Percentiles rank a stretch among this genome's conserved stretches.
Conservation (phyloP, 78 protist genomes). For the Isochrysis galbana region DNA sequence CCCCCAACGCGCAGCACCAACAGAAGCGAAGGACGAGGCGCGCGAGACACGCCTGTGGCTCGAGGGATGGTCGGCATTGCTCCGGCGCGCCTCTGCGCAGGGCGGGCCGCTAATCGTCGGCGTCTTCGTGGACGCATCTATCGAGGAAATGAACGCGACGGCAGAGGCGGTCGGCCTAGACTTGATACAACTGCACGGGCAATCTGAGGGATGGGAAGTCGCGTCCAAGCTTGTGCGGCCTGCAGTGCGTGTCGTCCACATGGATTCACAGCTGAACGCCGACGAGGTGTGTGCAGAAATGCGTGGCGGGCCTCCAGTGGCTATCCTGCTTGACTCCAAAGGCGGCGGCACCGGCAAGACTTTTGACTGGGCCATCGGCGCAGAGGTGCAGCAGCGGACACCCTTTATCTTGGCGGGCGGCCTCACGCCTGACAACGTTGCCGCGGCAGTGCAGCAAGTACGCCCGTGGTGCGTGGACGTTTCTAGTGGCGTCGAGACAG, state of each 20-base stretch:
- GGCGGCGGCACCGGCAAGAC: conserved; percentile 14
- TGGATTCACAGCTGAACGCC: not conserved
- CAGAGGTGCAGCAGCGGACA: not conserved
- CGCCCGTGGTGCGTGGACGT: conserved; percentile 1
- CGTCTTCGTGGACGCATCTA: conserved; percentile 39
- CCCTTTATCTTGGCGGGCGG: conserved; percentile 22
- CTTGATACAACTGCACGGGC: conserved; percentile 23
- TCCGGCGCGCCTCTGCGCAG: not conserved
- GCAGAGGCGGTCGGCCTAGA: conserved; percentile 2
- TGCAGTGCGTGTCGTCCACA: conserved; percentile 8
- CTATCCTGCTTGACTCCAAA: conserved; percentile 15
- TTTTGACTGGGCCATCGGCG: not conserved
- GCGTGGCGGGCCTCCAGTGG: not conserved
- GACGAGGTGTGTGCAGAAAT: not conserved
- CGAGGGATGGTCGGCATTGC: not conserved
- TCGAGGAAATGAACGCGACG: not conserved
- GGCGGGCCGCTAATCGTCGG: conserved; percentile 55
- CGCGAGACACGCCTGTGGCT: not conserved
- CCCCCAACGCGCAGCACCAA: not conserved
- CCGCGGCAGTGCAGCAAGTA: not conserved
- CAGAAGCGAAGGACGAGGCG: not conserved
- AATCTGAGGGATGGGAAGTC: not conserved
- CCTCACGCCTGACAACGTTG: not conserved
- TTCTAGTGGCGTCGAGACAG: not conserved
- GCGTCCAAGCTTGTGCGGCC: not conserved